A percentile compares a stretch with the other conserved stretches of the same genome.
Conservation (phyloP, 176 grass and related monocot genomes). For the Otatea glauca region DNA sequence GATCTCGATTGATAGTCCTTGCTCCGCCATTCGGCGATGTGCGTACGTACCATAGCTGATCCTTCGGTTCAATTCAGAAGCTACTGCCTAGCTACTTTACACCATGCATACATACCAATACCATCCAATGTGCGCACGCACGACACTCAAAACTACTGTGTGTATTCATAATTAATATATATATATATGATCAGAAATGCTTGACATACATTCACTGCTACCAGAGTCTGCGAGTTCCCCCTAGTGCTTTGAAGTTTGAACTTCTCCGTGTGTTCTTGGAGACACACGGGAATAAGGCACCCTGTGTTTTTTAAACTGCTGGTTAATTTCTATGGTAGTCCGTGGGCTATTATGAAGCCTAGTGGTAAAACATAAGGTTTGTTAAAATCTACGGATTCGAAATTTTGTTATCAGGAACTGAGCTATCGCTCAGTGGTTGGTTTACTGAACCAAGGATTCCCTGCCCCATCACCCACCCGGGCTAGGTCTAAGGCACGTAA, state of each 20-base stretch:
- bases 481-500: too few species aligned
- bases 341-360: too few species aligned
- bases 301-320: too few species aligned
- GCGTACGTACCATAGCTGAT: not conserved
- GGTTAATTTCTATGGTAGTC: not conserved
- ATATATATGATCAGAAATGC: not conserved
- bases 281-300: too few species aligned
- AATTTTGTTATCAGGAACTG: not conserved
- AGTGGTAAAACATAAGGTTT: not conserved
- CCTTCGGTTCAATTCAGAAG: not conserved
- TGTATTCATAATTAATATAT: too few species aligned
- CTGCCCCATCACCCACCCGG: too few species aligned
- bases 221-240: too few species aligned
- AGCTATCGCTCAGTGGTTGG: too few species aligned
- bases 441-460: too few species aligned
- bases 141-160: not conserved
- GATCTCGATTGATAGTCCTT: conserved; percentile 19
- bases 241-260: too few species aligned
- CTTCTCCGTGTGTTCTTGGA: too few species aligned
- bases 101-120: not conserved
- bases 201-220: too few species aligned
- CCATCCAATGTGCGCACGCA: not conserved
- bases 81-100: not conserved
- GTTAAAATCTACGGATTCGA: not conserved
- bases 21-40: not conserved